Conservation (phyloP, 768 basidiomycete species). For the Lactifluus pinguis region DNA sequence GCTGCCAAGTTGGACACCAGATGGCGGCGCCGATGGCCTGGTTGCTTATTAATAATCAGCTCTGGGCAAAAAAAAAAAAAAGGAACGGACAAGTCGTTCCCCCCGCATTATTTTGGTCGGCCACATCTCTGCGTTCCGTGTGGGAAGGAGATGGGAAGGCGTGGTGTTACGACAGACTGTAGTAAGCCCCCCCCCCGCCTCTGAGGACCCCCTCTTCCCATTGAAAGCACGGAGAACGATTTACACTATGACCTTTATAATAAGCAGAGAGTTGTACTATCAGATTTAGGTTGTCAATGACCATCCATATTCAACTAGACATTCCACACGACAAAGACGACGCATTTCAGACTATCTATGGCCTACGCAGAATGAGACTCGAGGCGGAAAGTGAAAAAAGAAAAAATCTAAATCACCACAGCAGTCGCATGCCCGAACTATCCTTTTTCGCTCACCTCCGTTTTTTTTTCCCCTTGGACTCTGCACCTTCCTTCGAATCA, state of each 20-base stretch:
- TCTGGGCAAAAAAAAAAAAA: no score
- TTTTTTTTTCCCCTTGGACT: neutral
- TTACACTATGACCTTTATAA: neutral
- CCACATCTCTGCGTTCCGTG: neutral
- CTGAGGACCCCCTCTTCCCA: no score
- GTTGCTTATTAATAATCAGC: neutral
- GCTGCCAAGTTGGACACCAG: slow-evolving; percentile 32
- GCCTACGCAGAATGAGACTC: neutral
- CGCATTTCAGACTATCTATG: neutral
- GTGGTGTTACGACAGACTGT: neutral
- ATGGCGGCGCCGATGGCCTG: neutral
- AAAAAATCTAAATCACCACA: neutral
- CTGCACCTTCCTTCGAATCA: no score
- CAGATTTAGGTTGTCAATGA: neutral
- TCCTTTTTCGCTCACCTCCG: neutral
- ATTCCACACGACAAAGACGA: neutral
- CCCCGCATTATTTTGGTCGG: neutral
- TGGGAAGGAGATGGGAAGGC: neutral
- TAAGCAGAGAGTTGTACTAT: neutral
- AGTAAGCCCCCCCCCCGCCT: no score
- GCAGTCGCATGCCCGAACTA: neutral
- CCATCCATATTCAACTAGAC: neutral
- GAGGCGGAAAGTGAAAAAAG: neutral
- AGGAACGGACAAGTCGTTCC: no score
- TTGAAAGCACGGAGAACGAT: neutral